Evolutionary conservation across 176 grass and related monocot species (phyloP).

Genomic region (Urochloa ruziziensis): DNA sequence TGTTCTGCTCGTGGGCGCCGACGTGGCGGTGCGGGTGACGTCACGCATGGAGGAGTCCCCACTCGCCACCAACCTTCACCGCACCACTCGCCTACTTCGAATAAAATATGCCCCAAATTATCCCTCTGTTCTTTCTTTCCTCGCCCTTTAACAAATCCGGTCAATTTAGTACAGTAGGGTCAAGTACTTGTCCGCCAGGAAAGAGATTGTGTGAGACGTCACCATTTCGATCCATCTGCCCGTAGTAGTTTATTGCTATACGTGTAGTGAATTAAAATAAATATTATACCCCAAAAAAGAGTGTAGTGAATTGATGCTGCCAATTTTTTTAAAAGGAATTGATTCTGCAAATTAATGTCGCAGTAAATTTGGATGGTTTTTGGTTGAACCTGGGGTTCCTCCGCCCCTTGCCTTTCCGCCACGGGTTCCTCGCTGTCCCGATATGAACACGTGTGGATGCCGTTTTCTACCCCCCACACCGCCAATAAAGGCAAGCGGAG

Average conservation of each 20-base stretch:
- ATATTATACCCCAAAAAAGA: background rate
- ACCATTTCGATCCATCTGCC: background rate
- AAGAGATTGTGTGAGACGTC: background rate
- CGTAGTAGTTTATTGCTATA: background rate
- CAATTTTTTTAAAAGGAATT: too few species aligned
- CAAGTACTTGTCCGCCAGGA: background rate
- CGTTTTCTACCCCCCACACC: background rate
- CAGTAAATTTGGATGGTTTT: background rate
- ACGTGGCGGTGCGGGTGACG: slow-evolving; percentile 55
- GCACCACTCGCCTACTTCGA: slow-evolving; percentile 36
- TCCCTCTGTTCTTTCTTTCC: background rate
- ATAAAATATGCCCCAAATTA: background rate
- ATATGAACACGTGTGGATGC: slow-evolving; percentile 22
- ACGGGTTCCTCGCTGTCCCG: background rate
- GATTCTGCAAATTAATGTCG: too few species aligned
- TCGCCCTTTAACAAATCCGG: background rate
- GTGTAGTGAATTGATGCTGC: too few species aligned
- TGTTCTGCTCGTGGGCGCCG: slow-evolving; percentile 51
- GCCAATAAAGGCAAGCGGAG: slow-evolving; percentile 4
- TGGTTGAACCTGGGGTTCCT: background rate
- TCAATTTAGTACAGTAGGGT: slow-evolving; percentile 5
- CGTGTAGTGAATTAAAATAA: too few species aligned
- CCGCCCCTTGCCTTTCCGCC: background rate
- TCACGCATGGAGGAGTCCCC: background rate
- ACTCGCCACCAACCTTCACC: slow-evolving; percentile 65